A percentile compares a stretch with the other conserved stretches of the same genome.
phyloP scores from a whole-genome alignment of 805 yeast genomes.

The Wickerhamomyces canadensis region DNA sequence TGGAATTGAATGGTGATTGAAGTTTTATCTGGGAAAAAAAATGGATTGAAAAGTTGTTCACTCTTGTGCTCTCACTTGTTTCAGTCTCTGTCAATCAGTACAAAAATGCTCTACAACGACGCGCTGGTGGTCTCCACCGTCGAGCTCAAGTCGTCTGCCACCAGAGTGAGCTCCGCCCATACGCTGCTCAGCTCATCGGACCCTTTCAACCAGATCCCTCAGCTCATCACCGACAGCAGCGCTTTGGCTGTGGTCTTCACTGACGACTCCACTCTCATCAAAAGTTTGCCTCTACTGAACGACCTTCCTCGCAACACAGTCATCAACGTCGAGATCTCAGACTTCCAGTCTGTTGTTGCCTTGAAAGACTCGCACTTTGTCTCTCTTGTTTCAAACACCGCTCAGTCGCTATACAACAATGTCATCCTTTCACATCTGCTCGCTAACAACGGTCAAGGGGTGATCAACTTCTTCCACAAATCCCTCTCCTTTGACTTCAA shows the following conservation, averaged over 20 bases:
- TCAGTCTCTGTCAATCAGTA: background rate
- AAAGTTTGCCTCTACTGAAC: conserved; percentile 53
- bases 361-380: conserved; percentile 64
- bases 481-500: conserved; percentile 9
- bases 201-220: conserved; percentile 9
- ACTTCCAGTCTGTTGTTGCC: conserved; percentile 65
- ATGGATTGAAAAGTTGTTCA: too few relatives aligned
- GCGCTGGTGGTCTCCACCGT: background rate
- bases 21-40: too few relatives aligned
- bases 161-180: background rate
- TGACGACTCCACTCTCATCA: conserved; percentile 47
- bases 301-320: conserved; percentile 41
- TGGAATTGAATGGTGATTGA: too few relatives aligned
- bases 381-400: conserved; percentile 60
- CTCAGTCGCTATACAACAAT: conserved; percentile 46
- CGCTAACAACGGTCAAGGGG: conserved; percentile 48
- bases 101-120: background rate
- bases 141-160: background rate
- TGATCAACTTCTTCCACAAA: conserved; percentile 60
- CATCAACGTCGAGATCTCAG: conserved; percentile 60
- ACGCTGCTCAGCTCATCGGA: conserved; percentile 13
- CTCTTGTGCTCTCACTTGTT: too few relatives aligned
- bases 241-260: conserved; percentile 33
- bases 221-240: conserved; percentile 3
- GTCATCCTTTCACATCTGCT: conserved; percentile 55